Conservation (phyloP, 1,139 yeast genomes). For the Scheffersomyces parashehatae region DNA sequence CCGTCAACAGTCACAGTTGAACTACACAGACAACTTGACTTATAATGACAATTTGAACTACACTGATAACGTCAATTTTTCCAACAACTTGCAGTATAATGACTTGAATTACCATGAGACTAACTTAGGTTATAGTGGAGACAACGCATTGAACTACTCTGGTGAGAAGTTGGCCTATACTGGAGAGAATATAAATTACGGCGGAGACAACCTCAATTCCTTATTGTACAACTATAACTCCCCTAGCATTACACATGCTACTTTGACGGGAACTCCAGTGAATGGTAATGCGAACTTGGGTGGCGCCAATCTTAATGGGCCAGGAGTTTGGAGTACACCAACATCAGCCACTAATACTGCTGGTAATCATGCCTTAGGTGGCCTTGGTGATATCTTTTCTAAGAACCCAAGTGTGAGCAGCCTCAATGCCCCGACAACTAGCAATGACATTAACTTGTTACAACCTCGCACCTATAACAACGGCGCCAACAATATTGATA, state of each 20-base stretch:
- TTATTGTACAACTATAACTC: constrained; percentile 16
- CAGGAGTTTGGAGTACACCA: background rate
- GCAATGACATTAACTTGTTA: constrained; percentile 1
- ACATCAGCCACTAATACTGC: background rate
- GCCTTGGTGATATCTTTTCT: constrained; percentile 5
- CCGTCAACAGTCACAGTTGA: constrained; percentile 1
- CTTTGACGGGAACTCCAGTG: constrained; percentile 7
- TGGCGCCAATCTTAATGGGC: background rate
- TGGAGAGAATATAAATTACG: too few species aligned
- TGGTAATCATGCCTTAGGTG: background rate
- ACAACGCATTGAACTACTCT: too few species aligned
- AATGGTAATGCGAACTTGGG: background rate
- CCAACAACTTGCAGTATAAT: too few species aligned
- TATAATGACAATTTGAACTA: too few species aligned
- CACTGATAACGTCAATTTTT: too few species aligned
- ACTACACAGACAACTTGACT: constrained; percentile 1
- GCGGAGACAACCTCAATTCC: constrained; percentile 9
- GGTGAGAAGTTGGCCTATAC: too few species aligned
- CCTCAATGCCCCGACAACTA: constrained; percentile 2
- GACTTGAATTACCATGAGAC: too few species aligned
- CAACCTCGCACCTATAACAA: constrained; percentile 2
- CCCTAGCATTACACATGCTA: constrained; percentile 14
- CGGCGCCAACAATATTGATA: background rate
- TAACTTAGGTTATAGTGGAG: too few species aligned
- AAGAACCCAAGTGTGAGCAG: constrained; percentile 10